phyloP scores from a whole-genome alignment of 2,329 filamentous ascomycete species.

The Sporothrix pallida region DNA sequence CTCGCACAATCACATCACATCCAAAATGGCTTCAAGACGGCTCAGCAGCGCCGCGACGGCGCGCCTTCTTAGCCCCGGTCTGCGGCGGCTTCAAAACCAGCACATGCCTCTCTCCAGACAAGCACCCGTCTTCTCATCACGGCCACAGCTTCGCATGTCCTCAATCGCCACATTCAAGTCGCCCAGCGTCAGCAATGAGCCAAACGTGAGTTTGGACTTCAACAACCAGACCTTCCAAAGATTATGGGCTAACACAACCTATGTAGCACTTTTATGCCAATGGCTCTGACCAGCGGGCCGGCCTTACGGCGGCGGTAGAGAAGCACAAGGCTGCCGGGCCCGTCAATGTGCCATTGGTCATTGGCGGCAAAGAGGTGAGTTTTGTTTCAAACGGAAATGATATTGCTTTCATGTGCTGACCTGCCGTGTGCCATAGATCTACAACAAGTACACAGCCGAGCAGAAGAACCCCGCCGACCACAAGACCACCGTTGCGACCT shows the following conservation, averaged over 20 bases:
- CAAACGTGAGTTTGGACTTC: slow-evolving; percentile 73
- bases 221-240: background rate
- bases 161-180: slow-evolving; percentile 85
- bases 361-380: slow-evolving; percentile 73
- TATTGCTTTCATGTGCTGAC: background rate
- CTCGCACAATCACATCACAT: slow-evolving; percentile 7
- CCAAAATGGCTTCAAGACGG: slow-evolving; percentile 37
- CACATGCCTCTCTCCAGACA: slow-evolving; percentile 12
- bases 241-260: background rate
- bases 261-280: slow-evolving; percentile 84
- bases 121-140: slow-evolving; percentile 12
- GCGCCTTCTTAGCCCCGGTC: slow-evolving; percentile 33
- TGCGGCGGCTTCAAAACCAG: slow-evolving; percentile 27
- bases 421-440: slow-evolving; percentile 57
- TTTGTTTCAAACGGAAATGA: background rate
- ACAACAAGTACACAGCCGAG: slow-evolving; percentile 65
- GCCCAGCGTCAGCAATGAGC: slow-evolving; percentile 87
- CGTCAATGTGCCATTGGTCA: slow-evolving; percentile 78
- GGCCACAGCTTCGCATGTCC: slow-evolving; percentile 47
- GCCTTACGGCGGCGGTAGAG: slow-evolving; percentile 75
- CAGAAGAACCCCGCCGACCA: slow-evolving; percentile 88
- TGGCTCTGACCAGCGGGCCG: slow-evolving; percentile 77
- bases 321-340: slow-evolving; percentile 71
- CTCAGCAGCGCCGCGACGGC: slow-evolving; percentile 33
- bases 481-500: slow-evolving; percentile 75